Evolutionary conservation across 2,329 filamentous ascomycete genomes (phyloP), one percentile per base, ranked within the genome.

Genomic region (Elsinoe australis): DNA sequence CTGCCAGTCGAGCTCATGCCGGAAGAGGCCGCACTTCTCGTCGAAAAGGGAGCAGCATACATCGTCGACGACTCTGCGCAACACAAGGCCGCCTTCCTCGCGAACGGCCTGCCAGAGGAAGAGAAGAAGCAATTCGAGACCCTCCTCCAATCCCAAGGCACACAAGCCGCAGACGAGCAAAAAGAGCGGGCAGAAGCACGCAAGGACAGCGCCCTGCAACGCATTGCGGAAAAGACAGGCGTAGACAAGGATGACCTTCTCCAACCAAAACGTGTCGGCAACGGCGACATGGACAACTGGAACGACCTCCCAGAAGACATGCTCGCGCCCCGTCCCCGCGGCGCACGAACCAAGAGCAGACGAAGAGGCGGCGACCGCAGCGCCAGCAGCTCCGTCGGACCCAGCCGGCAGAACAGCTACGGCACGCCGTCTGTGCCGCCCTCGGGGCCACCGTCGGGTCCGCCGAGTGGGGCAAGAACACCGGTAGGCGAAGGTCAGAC

Each of bases 1-100:
- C 70, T 96, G 42, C 92, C 92, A 2, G 70, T 96, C 19, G 85
- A 95, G 70, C 73, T 98, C 35, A 86, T 92, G 71, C 83, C 87
- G 1, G 92, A 96, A 68, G 92, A 98, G 70, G 89, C 83, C 3
- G 77, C 81, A 54, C 69, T 92, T 47, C 75, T 98, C 21, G 80
- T 94, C 51, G 82, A 87, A 56, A 83, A 82, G 56, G 80, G 78
- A 51, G 78, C 80, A 57, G 90, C 81, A 33, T 87, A 83, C 65
- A 74, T 95, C 56, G 80, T 90, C 57, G 87, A 95, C 63, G 89
- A 94, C 66, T 72, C 74, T 46, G 71, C 75, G 47, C 79, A 78
- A 55, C 92, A 96, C 65, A 73, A 77, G 29, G 63, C 75, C 31
- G 76, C 74, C 38, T 75, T 94, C 55, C 68, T 74, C 46, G 55